Base-by-base conservation (phyloP, 1,284 basidiomycete genomes). In the Ceratobasidium sp. region DNA sequence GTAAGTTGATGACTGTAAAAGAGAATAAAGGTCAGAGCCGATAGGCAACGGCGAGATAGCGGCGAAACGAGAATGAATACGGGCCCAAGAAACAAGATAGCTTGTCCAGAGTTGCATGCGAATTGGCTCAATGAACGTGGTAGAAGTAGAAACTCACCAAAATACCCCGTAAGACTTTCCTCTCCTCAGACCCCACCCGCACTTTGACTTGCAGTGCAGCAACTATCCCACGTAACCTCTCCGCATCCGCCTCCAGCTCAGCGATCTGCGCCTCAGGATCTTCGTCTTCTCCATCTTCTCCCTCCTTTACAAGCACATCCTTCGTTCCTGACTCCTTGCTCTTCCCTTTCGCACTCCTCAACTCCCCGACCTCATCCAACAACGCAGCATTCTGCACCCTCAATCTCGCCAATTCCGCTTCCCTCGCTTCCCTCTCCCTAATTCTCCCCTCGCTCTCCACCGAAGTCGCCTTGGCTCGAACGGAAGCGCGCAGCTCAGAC, bases 371-470 rank as follows among this genome's bases (percentile, higher is more conserved):
- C 75, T 91, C 84, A 79, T 91, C 89, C 75, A 84, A 83, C 41
- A 89, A 82, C 1, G 87, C 87, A 0, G 89, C 89, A 35, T 91
- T 89, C 6, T 93, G 91, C 0, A 88, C 89, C 81, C 93, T 91
- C 38, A 92, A 83, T 60, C 85, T 85, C 1, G 89, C 88, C 0
- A 92, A 87, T 80, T 87, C 86, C 80, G 89, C 88, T 18, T 91
- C 86, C 75, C 93, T 82, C 50, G 88, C 87, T 10, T 93, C 91
- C 54, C 89, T 83, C 1, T 85, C 86, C 18, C 82, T 82, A 6
- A 91, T 83, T 80, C 89, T 91, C 27, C 85, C 83, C 18, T 16
- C 48, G 52, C 52, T 68, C 82, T 94, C 90, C 54, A 20, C 48
- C n/a, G 48, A 20, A 12, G 20, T 18, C n/a, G 46, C 50, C 10